These are phyloP conservation scores for Pseudohalonectria lignicola DNA, from an alignment of 2,329 filamentous ascomycete species.

Conservation along the genomic window DNA sequence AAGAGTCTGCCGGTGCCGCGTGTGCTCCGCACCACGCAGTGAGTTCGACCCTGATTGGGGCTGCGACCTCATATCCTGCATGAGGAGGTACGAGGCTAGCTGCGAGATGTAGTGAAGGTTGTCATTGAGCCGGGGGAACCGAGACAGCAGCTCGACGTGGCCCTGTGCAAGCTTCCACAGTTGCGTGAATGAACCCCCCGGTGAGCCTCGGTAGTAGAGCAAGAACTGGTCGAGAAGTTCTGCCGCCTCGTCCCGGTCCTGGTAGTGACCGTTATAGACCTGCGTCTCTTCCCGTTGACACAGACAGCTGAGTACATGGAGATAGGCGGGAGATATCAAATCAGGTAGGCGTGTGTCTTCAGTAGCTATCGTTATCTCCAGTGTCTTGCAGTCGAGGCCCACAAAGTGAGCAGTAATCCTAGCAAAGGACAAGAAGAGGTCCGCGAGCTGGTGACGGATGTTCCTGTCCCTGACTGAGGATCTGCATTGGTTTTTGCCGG, in stretches of 20 bases:
- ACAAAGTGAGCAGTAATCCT: slow-evolving; percentile 41
- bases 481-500: too few relatives aligned
- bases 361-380: slow-evolving; percentile 12
- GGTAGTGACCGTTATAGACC: slow-evolving; percentile 17
- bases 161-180: slow-evolving; percentile 30
- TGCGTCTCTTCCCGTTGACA: slow-evolving; percentile 3
- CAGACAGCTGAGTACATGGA: slow-evolving; percentile 13
- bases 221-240: slow-evolving; percentile 34
- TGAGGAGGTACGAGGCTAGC: slow-evolving; percentile 17
- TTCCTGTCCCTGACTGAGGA: slow-evolving; percentile 5
- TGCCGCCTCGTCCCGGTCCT: slow-evolving; percentile 16
- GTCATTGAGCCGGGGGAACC: slow-evolving; percentile 35
- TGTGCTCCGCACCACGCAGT: background rate
- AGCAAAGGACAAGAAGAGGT: slow-evolving; percentile 31
- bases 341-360: slow-evolving; percentile 23
- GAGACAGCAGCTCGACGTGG: slow-evolving; percentile 27
- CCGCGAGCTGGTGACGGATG: slow-evolving; percentile 20
- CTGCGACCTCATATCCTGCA: slow-evolving; percentile 13
- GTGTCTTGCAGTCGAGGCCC: slow-evolving; percentile 30
- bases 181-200: slow-evolving; percentile 28
- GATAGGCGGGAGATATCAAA: slow-evolving; percentile 31
- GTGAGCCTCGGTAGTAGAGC: slow-evolving; percentile 12
- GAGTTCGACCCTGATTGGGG: background rate
- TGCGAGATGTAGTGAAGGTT: slow-evolving; percentile 25
- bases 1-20: slow-evolving; percentile 7